These are phyloP conservation scores for Oryza officinalis DNA, from an alignment of 176 grass and related monocot genomes.

Conservation along the genomic window DNA sequence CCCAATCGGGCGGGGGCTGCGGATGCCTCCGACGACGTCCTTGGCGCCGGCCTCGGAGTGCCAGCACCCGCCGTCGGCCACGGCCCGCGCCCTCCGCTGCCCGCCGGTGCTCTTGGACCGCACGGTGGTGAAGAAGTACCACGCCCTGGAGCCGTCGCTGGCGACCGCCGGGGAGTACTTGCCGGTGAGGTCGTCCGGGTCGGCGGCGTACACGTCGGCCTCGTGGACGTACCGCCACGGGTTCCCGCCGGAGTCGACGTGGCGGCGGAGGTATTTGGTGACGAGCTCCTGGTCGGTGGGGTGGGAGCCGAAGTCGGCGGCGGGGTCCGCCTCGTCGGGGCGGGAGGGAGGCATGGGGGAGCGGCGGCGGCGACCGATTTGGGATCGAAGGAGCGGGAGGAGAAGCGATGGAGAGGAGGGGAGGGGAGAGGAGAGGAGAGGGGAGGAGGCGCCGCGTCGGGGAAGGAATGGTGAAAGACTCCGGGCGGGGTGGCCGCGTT, in stretches of 20 bases:
- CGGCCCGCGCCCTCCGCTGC: constrained; percentile 39
- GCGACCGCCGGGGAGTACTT: constrained; percentile 31
- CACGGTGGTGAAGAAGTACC: constrained; percentile 51
- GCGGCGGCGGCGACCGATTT: neutral
- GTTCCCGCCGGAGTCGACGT: constrained; percentile 9
- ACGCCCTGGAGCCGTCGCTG: constrained; percentile 33
- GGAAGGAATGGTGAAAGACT: neutral
- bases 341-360: constrained; percentile 20
- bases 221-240: constrained; percentile 41
- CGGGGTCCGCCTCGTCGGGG: neutral
- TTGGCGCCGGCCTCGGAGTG: constrained; percentile 32
- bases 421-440: neutral
- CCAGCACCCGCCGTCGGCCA: constrained; percentile 46
- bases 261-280: constrained; percentile 32
- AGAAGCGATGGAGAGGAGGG: neutral
- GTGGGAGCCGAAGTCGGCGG: constrained; percentile 34
- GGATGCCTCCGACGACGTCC: constrained; percentile 26
- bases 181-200: constrained; percentile 24
- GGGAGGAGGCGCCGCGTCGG: neutral
- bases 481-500: neutral
- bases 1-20: constrained; percentile 14
- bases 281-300: constrained; percentile 46
- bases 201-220: constrained; percentile 51
- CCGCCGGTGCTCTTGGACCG: constrained; percentile 37
- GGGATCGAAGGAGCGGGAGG: neutral